Evolutionary conservation across 208 protist species (phyloP).

Genomic region (Entamoeba histolytica): DNA sequence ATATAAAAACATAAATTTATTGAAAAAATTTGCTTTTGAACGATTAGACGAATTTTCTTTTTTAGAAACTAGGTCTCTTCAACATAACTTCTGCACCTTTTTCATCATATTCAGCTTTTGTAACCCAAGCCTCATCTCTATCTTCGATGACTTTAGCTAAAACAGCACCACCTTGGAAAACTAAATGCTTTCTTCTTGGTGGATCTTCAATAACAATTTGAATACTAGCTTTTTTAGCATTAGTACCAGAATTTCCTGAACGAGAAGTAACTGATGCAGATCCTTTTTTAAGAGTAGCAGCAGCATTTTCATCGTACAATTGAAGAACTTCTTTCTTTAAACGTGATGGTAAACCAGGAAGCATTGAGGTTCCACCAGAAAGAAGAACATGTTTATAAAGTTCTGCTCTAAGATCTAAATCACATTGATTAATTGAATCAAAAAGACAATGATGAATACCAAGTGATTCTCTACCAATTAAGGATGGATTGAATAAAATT

Average conservation of each 20-base stretch:
- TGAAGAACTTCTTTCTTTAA: slow-evolving; percentile 7
- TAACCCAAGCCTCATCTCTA: not conserved
- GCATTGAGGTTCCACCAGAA: slow-evolving; percentile 20
- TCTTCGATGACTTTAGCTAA: not conserved
- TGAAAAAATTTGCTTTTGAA: no score
- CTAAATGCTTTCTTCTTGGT: not conserved
- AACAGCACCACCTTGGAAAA: not conserved
- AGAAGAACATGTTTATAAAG: slow-evolving; percentile 17
- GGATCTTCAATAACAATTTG: not conserved
- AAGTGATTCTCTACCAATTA: slow-evolving; percentile 50
- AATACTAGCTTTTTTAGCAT: not conserved
- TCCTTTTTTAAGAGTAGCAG: not conserved
- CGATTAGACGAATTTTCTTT: no score
- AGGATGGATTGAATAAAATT: slow-evolving; percentile 69
- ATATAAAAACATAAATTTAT: no score
- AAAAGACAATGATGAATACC: not conserved
- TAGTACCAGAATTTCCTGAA: not conserved
- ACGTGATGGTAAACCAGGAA: slow-evolving; percentile 12
- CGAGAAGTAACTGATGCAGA: not conserved
- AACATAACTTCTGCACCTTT: not conserved
- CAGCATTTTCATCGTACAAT: slow-evolving; percentile 2
- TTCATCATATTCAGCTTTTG: not conserved
- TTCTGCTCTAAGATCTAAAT: not conserved
- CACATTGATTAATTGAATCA: not conserved
- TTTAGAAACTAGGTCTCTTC: not conserved